These are phyloP conservation scores for Durio zibethinus DNA, from an alignment of 345 rosid species.

Conservation along the genomic window DNA sequence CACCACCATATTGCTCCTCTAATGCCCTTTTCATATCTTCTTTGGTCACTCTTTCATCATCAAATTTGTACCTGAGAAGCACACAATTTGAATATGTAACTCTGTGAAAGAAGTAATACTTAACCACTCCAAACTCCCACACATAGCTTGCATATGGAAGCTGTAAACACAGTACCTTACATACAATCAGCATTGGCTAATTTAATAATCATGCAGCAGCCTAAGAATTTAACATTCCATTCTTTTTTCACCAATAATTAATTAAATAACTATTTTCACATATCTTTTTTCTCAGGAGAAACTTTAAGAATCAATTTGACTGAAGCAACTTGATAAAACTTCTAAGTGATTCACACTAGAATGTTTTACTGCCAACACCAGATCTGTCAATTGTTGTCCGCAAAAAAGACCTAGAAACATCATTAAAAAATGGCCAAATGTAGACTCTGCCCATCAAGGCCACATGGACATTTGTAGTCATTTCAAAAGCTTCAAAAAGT, in stretches of 20 bases:
- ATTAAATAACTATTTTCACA: too few species aligned
- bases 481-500: constrained; percentile 3
- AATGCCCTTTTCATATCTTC: constrained; percentile 89
- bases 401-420: neutral
- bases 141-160: neutral
- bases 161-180: neutral
- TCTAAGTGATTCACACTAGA: neutral
- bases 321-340: neutral
- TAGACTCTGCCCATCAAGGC: neutral
- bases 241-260: neutral
- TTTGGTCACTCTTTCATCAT: constrained; percentile 95
- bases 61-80: constrained; percentile 83
- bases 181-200: neutral
- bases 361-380: neutral
- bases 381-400: neutral
- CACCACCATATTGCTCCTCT: constrained; percentile 99
- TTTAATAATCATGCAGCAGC: neutral
- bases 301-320: neutral
- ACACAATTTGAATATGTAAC: neutral
- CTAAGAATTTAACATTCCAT: neutral
- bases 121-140: neutral
- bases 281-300: neutral
- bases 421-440: neutral
- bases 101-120: neutral
- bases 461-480: neutral